A percentile compares a stretch with the other conserved stretches of the same genome.
Conservation (phyloP, 768 basidiomycete genomes). For the Crucibulum laeve region DNA sequence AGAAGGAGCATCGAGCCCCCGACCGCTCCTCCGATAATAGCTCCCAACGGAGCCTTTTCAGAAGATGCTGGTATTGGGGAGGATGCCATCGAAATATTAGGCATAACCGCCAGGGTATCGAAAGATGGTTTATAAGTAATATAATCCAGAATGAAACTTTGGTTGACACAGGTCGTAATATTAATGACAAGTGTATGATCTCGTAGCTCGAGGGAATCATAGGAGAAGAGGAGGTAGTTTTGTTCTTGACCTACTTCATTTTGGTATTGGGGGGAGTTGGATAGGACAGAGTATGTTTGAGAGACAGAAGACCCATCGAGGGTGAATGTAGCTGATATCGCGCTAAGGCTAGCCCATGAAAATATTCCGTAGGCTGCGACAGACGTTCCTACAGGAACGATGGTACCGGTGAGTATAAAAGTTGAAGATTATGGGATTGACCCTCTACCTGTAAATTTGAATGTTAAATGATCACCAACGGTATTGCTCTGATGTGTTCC, state of each 20-base stretch:
- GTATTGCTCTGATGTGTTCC: constrained; percentile 16
- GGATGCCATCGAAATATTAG: too few species aligned
- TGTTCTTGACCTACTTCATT: constrained; percentile 15
- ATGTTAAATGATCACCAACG: constrained; percentile 17
- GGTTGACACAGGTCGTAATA: constrained; percentile 15
- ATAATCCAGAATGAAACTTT: constrained; percentile 21
- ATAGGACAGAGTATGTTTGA: constrained; percentile 15
- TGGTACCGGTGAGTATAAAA: not conserved
- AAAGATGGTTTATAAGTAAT: constrained; percentile 20
- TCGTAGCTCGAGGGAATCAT: constrained; percentile 13
- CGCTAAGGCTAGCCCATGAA: constrained; percentile 16
- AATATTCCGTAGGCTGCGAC: constrained; percentile 20
- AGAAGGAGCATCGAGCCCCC: too few species aligned
- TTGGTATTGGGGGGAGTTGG: constrained; percentile 13
- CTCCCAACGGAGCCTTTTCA: too few species aligned
- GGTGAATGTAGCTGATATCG: constrained; percentile 16
- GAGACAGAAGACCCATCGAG: constrained; percentile 14
- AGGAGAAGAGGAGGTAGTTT: constrained; percentile 17
- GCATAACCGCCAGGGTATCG: too few species aligned
- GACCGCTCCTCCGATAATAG: too few species aligned
- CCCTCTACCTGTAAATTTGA: constrained; percentile 21
- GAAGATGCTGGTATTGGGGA: too few species aligned
- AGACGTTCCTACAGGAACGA: constrained; percentile 11
- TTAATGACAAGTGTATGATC: constrained; percentile 19
- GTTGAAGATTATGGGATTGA: too few species aligned